Conservation (phyloP, 2,329 filamentous ascomycete species). For the Ophiosphaerella narmari region DNA sequence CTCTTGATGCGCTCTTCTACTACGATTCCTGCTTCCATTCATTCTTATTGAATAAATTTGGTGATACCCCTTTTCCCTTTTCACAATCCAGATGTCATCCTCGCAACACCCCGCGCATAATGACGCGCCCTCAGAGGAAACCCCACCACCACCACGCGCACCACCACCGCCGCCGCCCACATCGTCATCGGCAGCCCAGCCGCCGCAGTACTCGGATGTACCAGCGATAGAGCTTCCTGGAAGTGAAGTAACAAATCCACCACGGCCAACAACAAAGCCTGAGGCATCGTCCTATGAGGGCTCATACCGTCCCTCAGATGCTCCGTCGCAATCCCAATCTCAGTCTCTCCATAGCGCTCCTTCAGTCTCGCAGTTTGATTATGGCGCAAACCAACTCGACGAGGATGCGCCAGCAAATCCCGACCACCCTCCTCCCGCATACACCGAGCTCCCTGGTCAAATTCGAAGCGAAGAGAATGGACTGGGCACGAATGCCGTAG, state of each 20-base stretch:
- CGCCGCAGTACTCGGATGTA: constrained; percentile 14
- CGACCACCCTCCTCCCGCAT: constrained; percentile 44
- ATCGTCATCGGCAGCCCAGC: constrained; percentile 3
- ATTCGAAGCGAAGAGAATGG: constrained; percentile 45
- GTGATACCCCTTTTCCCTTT: constrained; percentile 5
- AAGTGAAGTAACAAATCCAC: constrained; percentile 7
- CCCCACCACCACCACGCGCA: constrained; percentile 20
- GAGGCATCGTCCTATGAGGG: constrained; percentile 34
- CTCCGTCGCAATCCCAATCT: constrained; percentile 6
- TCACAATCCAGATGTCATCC: constrained; percentile 21
- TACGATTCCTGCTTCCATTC: neutral
- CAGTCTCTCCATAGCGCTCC: constrained; percentile 3
- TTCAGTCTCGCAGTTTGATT: constrained; percentile 15
- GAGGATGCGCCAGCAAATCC: constrained; percentile 15
- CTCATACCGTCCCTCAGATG: constrained; percentile 32
- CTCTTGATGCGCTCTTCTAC: neutral
- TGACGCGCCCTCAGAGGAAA: constrained; percentile 19
- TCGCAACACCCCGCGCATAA: constrained; percentile 21
- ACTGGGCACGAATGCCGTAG: constrained; percentile 52
- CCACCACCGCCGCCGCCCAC: neutral
- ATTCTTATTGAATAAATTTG: neutral
- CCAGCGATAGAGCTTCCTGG: constrained; percentile 14
- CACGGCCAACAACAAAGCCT: constrained; percentile 20
- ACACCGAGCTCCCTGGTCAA: constrained; percentile 48
- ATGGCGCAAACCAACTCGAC: constrained; percentile 18